Evolutionary conservation across 2,329 filamentous ascomycete species (phyloP).

Genomic region (Trichophyton schoenleinii): DNA sequence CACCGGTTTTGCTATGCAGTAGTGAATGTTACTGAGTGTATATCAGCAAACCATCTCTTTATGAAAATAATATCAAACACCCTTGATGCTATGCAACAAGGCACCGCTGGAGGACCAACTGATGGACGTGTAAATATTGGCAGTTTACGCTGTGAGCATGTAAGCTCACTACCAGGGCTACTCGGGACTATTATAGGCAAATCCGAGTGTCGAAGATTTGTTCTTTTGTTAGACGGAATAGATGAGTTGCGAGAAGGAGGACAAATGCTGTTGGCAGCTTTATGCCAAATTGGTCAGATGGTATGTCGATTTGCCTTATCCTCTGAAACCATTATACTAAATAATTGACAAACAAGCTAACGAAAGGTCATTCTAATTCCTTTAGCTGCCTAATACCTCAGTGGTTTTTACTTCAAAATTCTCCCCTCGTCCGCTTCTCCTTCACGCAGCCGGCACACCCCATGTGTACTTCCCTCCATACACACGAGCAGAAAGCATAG

Average conservation of each 20-base stretch:
- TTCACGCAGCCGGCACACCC: conserved; percentile 58
- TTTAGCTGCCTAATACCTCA: conserved; percentile 63
- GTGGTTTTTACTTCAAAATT: conserved; percentile 65
- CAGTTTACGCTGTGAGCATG: conserved; percentile 60
- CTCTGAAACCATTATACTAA: neutral
- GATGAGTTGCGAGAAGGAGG: conserved; percentile 72
- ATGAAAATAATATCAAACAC: conserved; percentile 34
- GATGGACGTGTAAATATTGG: conserved; percentile 32
- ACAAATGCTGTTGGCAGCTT: conserved; percentile 62
- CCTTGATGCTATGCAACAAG: conserved; percentile 22
- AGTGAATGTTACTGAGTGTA: conserved; percentile 34
- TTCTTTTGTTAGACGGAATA: conserved; percentile 77
- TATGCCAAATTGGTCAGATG: conserved; percentile 69
- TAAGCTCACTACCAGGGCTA: conserved; percentile 63
- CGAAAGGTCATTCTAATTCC: neutral
- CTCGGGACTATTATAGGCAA: conserved; percentile 39
- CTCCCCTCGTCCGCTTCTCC: conserved; percentile 51
- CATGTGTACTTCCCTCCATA: conserved; percentile 79
- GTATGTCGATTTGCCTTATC: conserved; percentile 38
- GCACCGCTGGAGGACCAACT: neutral
- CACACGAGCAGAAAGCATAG: conserved; percentile 62
- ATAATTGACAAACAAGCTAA: neutral
- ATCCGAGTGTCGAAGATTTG: conserved; percentile 43
- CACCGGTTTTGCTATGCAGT: conserved; percentile 25
- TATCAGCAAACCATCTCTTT: conserved; percentile 34